phyloP scores from a whole-genome alignment of 2,329 filamentous ascomycete species.

The Pseudogymnoascus sp. region DNA sequence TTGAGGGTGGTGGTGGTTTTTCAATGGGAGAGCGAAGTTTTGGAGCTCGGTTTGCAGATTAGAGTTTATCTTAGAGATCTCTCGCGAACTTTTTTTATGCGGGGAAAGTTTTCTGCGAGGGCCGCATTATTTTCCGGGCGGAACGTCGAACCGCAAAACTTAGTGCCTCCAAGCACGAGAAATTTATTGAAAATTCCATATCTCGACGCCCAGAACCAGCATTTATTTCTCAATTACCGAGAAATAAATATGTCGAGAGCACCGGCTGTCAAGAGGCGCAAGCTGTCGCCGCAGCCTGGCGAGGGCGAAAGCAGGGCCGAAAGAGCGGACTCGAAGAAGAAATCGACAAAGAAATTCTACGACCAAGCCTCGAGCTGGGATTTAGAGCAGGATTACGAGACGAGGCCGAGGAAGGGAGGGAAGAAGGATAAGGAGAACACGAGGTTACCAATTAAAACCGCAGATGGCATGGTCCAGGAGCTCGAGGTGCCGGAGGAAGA shows the following conservation, averaged over 20 bases:
- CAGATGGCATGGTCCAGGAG: conserved; percentile 63
- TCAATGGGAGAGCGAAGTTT: neutral
- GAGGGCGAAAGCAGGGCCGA: conserved; percentile 27
- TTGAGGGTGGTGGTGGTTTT: neutral
- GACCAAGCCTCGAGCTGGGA: conserved; percentile 76
- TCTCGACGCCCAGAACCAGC: neutral
- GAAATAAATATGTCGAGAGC: conserved; percentile 23
- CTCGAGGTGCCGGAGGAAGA: conserved; percentile 42
- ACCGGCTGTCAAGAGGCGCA: conserved; percentile 45
- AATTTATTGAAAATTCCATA: conserved; percentile 12
- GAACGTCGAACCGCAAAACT: neutral
- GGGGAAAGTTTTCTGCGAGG: conserved; percentile 20
- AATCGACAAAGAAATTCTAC: conserved; percentile 44
- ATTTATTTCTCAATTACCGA: conserved; percentile 8
- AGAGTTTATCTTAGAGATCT: neutral
- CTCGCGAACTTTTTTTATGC: conserved; percentile 16
- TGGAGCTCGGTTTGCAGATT: conserved; percentile 6
- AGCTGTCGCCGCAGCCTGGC: conserved; percentile 45
- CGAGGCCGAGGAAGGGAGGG: conserved; percentile 63
- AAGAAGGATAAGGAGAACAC: conserved; percentile 65
- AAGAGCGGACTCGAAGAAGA: conserved; percentile 13
- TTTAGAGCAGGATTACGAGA: conserved; percentile 85
- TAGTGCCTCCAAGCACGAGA: conserved; percentile 20
- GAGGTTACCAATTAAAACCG: conserved; percentile 77
- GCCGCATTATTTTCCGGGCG: conserved; percentile 19